phyloP scores from a whole-genome alignment of 495 filamentous ascomycete species.

The Trichoderma erinaceum region DNA sequence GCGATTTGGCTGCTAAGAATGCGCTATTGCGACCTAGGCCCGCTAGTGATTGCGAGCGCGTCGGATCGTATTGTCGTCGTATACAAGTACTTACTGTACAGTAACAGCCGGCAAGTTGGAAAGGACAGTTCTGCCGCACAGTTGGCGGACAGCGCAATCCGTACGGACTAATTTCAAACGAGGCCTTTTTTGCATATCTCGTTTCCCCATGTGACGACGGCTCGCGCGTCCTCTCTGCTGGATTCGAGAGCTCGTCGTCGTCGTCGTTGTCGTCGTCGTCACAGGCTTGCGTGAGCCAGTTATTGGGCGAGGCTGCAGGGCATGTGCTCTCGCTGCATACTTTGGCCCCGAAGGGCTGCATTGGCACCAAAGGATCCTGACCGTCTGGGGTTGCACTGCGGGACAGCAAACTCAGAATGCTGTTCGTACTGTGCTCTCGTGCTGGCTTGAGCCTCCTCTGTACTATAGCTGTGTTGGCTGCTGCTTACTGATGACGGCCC shows the following conservation, averaged over 20 bases:
- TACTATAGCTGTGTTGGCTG: neutral
- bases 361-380: neutral
- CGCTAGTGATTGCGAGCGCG: neutral
- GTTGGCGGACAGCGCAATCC: neutral
- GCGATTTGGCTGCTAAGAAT: neutral
- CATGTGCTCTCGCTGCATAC: slow-evolving; percentile 1
- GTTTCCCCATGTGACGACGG: neutral
- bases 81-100: too few species aligned
- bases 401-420: neutral
- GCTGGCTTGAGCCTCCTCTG: neutral
- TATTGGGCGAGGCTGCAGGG: neutral
- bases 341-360: slow-evolving; percentile 8
- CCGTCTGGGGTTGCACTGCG: neutral
- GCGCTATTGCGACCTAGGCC: neutral
- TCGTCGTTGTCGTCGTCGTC: neutral
- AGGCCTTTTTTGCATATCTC: neutral
- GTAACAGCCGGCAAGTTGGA: neutral
- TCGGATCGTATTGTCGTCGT: slow-evolving; percentile 4
- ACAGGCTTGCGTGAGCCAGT: slow-evolving; percentile 3
- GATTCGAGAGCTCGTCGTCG: neutral
- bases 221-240: neutral
- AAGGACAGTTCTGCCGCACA: neutral
- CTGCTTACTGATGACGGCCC: neutral
- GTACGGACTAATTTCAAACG: slow-evolving; percentile 8
- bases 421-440: neutral